Conservation (phyloP, 768 basidiomycete species). For the Termitomyces sp. region DNA sequence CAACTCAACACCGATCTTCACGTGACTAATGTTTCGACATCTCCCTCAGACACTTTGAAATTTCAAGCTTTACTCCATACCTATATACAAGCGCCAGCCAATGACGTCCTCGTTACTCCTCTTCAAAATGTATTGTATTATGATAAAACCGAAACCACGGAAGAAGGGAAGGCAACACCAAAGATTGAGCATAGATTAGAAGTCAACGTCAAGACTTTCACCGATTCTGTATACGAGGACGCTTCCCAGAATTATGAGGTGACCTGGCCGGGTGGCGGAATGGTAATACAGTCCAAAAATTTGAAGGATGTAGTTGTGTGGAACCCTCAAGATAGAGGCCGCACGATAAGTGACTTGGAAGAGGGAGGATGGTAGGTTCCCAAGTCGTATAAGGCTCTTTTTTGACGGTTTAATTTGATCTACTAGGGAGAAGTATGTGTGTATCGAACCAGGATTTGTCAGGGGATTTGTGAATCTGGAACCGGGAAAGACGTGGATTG, state of each 20-base stretch:
- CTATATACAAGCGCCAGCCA: conserved; percentile 68
- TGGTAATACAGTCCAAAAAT: conserved; percentile 46
- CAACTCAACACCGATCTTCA: conserved; percentile 76
- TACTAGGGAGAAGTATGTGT: conserved; percentile 79
- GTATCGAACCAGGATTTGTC: conserved; percentile 88
- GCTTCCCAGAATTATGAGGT: conserved; percentile 51
- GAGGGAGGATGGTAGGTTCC: conserved; percentile 72
- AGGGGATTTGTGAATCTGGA: conserved; percentile 60
- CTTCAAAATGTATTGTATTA: conserved; percentile 61
- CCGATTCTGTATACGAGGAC: conserved; percentile 76
- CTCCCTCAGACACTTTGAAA: conserved; percentile 45
- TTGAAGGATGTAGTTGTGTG: conserved; percentile 87
- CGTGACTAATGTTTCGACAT: conserved; percentile 63
- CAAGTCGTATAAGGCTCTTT: not conserved
- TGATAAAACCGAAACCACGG: conserved; percentile 73
- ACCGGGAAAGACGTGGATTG: conserved; percentile 68
- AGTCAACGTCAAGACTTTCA: conserved; percentile 62
- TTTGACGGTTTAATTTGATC: not conserved
- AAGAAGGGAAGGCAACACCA: conserved; percentile 38
- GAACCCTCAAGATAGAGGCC: conserved; percentile 82
- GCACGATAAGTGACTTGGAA: conserved; percentile 87
- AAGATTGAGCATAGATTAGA: conserved; percentile 55
- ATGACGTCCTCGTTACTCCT: conserved; percentile 54
- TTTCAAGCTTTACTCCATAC: conserved; percentile 95
- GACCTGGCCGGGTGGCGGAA: conserved; percentile 50